Conservation (phyloP, 1,284 basidiomycete species). For the Ustilago curta region DNA sequence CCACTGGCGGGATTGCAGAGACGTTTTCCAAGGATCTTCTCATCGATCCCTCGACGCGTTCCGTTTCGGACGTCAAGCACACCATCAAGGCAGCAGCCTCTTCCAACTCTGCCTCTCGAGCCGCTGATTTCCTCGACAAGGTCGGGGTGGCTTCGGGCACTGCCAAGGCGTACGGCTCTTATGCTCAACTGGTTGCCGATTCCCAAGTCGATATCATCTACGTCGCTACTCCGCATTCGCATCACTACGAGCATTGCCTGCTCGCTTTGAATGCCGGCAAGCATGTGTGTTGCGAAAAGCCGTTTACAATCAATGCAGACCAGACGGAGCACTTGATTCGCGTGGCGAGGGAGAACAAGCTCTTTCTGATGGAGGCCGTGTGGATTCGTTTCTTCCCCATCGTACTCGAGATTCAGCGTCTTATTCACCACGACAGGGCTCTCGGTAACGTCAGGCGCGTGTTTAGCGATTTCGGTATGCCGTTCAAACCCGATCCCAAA, state of each 20-base stretch:
- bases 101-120: conserved; percentile 79
- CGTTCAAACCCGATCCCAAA: conserved; percentile 71
- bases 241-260: conserved; percentile 83
- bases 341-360: conserved; percentile 74
- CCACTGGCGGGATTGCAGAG: conserved; percentile 57
- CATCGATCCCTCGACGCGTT: conserved; percentile 71
- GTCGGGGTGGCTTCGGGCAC: conserved; percentile 69
- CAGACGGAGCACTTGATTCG: conserved; percentile 75
- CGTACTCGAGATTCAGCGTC: conserved; percentile 41
- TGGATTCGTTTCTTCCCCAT: conserved; percentile 64
- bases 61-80: conserved; percentile 80
- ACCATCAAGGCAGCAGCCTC: conserved; percentile 78
- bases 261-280: conserved; percentile 83
- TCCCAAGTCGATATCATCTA: conserved; percentile 72
- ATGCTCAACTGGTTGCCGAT: conserved; percentile 81
- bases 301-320: conserved; percentile 71
- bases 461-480: conserved; percentile 43
- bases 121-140: conserved; percentile 78
- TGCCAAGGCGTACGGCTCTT: conserved; percentile 80
- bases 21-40: conserved; percentile 70
- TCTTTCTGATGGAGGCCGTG: conserved; percentile 63
- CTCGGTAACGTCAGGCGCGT: conserved; percentile 53
- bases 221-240: conserved; percentile 84
- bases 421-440: conserved; percentile 50
- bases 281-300: conserved; percentile 75